These are phyloP conservation scores for Monilinia fructicola DNA, from an alignment of 2,329 filamentous ascomycete species.

Conservation along the genomic window DNA sequence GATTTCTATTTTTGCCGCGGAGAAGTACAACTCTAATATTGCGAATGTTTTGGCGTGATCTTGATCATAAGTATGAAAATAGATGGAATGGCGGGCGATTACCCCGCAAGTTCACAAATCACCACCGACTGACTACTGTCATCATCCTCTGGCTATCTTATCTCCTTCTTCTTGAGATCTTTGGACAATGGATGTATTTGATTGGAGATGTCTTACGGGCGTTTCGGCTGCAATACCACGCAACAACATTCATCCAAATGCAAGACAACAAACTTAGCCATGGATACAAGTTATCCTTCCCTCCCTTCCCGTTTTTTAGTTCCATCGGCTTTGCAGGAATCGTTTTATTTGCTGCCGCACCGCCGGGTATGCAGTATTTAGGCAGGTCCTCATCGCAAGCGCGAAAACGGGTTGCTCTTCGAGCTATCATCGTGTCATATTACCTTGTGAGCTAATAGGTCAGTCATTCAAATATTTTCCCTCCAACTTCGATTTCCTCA, in stretches of 20 bases:
- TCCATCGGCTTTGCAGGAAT: neutral
- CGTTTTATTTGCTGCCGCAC: conserved; percentile 16
- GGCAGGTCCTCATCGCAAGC: conserved; percentile 1
- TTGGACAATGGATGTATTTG: neutral
- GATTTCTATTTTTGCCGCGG: neutral
- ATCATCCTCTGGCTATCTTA: conserved; percentile 14
- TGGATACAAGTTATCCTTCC: conserved; percentile 2
- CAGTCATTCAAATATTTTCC: neutral
- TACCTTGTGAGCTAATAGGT: neutral
- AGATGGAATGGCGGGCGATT: conserved; percentile 5
- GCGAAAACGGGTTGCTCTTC: neutral
- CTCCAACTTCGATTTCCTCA: neutral
- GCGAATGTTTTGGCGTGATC: neutral
- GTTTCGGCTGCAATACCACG: conserved; percentile 6
- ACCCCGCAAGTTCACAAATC: conserved; percentile 12
- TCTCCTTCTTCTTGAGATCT: conserved; percentile 7
- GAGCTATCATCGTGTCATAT: neutral
- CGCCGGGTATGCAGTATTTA: neutral
- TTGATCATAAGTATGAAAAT: conserved; percentile 12
- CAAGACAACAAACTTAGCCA: neutral
- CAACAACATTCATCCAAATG: neutral
- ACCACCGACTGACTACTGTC: neutral
- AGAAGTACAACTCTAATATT: neutral
- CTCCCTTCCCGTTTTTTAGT: conserved; percentile 2
- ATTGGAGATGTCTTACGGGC: conserved; percentile 16